phyloP scores from a whole-genome alignment of 768 basidiomycete species.

The Leccinum variicolor region DNA sequence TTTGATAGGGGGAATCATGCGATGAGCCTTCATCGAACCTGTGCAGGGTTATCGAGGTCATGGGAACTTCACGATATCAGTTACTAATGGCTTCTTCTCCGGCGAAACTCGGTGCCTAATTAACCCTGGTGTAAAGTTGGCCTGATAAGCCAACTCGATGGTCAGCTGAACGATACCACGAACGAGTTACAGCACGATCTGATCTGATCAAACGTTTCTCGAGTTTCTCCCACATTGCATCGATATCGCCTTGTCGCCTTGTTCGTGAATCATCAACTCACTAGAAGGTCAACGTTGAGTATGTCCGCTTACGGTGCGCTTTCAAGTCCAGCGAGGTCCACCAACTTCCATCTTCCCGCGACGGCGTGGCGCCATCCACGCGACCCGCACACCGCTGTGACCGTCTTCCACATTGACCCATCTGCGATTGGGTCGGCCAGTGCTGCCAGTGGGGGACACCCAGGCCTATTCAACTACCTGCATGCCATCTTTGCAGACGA shows the following conservation, averaged over 20 bases:
- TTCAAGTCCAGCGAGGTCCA: slow-evolving; percentile 24
- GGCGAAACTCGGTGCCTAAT: neutral
- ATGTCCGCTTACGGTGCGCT: slow-evolving; percentile 78
- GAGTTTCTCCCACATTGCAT: neutral
- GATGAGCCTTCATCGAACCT: neutral
- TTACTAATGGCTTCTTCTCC: neutral
- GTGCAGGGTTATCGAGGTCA: neutral
- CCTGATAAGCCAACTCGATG: neutral
- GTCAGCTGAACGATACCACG: neutral
- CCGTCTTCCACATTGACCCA: slow-evolving; percentile 38
- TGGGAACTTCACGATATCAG: neutral
- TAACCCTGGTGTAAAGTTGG: neutral
- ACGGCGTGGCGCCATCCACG: slow-evolving; percentile 44
- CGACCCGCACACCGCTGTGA: slow-evolving; percentile 19
- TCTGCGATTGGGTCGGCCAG: slow-evolving; percentile 12
- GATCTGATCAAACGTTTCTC: neutral
- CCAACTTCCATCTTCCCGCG: slow-evolving; percentile 40
- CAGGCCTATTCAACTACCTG: slow-evolving; percentile 60
- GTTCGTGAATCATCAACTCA: neutral
- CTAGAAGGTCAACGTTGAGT: neutral
- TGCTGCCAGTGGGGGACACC: slow-evolving; percentile 14
- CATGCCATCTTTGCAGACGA: slow-evolving; percentile 65
- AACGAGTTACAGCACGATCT: neutral
- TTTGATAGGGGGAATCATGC: neutral
- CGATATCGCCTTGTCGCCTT: neutral